These are phyloP conservation scores for Scheffersomyces lignicola DNA, from an alignment of 1,139 yeast genomes.

Conservation along the genomic window DNA sequence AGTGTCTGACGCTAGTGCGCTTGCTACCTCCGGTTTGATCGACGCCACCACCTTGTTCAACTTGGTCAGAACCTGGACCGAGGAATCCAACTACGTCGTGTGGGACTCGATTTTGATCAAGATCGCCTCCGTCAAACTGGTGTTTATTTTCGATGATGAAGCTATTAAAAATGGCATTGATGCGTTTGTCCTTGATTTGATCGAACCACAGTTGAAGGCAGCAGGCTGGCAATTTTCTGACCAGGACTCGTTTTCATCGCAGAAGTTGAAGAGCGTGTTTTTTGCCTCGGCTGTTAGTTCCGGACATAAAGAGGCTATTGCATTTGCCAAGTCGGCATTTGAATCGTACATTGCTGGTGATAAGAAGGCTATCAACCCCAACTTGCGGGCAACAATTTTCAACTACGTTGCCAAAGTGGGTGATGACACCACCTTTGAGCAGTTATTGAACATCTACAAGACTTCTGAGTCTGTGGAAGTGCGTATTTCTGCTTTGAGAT, in stretches of 20 bases:
- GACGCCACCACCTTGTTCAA: conserved; percentile 64
- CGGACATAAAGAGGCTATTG: conserved; percentile 55
- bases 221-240: conserved; percentile 71
- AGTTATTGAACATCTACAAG: conserved; percentile 61
- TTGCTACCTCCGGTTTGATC: conserved; percentile 72
- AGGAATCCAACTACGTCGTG: conserved; percentile 70
- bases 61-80: conserved; percentile 66
- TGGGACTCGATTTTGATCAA: conserved; percentile 71
- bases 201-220: conserved; percentile 54
- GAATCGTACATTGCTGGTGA: conserved; percentile 64
- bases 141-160: conserved; percentile 72
- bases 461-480: conserved; percentile 72
- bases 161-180: conserved; percentile 56
- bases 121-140: conserved; percentile 55
- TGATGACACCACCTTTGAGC: conserved; percentile 61
- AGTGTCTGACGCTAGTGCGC: conserved; percentile 77
- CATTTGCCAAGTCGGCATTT: conserved; percentile 58
- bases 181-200: conserved; percentile 58
- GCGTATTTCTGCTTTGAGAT: conserved; percentile 70
- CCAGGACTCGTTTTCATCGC: conserved; percentile 66
- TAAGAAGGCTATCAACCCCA: conserved; percentile 73
- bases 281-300: conserved; percentile 69
- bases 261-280: conserved; percentile 72
- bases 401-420: conserved; percentile 68
- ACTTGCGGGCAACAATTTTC: conserved; percentile 73